phyloP scores from a whole-genome alignment of 139 green algal genomes.

The Mesotaenium endlicherianum region DNA sequence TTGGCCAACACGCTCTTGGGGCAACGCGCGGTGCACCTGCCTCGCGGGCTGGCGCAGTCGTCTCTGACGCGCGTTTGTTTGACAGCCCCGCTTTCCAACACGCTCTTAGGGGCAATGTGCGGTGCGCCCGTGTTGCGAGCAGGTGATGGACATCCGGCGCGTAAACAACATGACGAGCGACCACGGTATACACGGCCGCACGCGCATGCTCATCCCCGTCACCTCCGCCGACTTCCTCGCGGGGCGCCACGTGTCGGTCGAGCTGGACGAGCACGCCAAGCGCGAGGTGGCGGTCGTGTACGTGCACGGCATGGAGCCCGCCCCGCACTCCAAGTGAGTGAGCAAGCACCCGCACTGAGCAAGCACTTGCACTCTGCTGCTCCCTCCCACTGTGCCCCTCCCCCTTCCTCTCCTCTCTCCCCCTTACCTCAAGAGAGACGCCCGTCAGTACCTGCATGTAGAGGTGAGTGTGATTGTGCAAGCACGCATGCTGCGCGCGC shows the following conservation, averaged over 20 bases:
- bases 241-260: background rate
- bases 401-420: too few relatives aligned
- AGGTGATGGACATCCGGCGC: constrained; percentile 13
- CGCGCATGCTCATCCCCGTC: constrained; percentile 12
- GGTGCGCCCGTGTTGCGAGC: background rate
- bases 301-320: background rate
- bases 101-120: background rate
- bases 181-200: constrained; percentile 5
- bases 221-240: background rate
- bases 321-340: too few relatives aligned
- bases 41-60: background rate
- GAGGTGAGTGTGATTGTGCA: too few relatives aligned
- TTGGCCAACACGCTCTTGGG: too few relatives aligned
- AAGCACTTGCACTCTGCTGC: too few relatives aligned
- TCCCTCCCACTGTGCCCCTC: too few relatives aligned
- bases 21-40: background rate
- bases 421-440: too few relatives aligned
- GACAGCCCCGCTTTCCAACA: background rate
- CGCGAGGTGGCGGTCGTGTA: constrained; percentile 17
- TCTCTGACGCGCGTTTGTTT: background rate
- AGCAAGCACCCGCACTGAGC: too few relatives aligned
- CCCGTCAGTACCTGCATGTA: too few relatives aligned
- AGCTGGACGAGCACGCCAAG: constrained; percentile 4
- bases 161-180: background rate
- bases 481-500: too few relatives aligned